Conservation (phyloP, 2,329 filamentous ascomycete genomes). For the Botrytis squamosa region DNA sequence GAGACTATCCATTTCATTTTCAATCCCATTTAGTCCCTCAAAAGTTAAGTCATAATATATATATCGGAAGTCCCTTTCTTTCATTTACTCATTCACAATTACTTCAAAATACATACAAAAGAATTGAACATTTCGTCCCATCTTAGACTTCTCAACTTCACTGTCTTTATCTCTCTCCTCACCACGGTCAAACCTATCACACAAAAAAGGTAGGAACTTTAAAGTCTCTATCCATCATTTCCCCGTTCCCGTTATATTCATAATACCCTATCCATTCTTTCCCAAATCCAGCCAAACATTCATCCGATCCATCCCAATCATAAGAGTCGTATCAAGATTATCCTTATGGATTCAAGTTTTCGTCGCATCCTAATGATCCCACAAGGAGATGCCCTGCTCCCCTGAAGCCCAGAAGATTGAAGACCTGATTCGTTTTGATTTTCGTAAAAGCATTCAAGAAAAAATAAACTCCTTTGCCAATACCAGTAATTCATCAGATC, state of each 20-base stretch:
- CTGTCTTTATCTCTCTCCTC: background rate
- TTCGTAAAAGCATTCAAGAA: conserved; percentile 16
- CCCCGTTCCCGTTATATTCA: conserved; percentile 4
- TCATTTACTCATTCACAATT: conserved; percentile 8
- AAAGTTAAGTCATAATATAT: background rate
- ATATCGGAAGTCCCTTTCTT: background rate
- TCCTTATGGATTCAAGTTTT: background rate
- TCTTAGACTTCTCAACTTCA: background rate
- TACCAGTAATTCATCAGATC: conserved; percentile 16
- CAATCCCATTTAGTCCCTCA: background rate
- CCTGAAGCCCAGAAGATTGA: conserved; percentile 1
- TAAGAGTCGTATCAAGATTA: conserved; percentile 5
- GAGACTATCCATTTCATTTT: background rate
- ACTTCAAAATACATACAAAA: conserved; percentile 19
- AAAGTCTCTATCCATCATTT: background rate
- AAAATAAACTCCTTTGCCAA: conserved; percentile 15
- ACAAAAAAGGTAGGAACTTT: background rate
- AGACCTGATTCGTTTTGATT: conserved; percentile 1
- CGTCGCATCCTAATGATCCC: conserved; percentile 3
- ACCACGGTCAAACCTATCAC: background rate
- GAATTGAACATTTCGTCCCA: conserved; percentile 14
- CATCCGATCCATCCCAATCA: conserved; percentile 7
- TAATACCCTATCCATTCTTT: conserved; percentile 15
- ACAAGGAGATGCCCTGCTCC: background rate
- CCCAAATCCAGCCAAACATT: conserved; percentile 6